Evolutionary conservation across 192 early-diverging fungal species (phyloP), one percentile per base, ranked within the genome.

Genomic region (Polychytrium aggregatum): DNA sequence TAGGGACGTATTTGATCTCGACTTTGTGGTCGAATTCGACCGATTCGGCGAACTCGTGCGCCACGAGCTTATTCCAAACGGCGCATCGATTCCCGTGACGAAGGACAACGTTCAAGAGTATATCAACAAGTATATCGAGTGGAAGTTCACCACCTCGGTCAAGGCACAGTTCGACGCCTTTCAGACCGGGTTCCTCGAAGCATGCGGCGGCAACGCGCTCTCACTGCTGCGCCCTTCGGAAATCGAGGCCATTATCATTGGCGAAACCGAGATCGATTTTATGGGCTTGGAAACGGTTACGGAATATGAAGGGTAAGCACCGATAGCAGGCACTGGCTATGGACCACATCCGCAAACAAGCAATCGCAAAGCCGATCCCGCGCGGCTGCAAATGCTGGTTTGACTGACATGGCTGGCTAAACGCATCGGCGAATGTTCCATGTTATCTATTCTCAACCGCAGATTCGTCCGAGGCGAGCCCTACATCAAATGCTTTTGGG

Each of bases 401-500:
- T 18, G 16, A 30, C 11, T 24, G 37, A 18, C 38, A 0, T 16
- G 17, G 5, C 0, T 18, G 49, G 17, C 0, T 50, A 50, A 43
- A 1, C 42, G 20, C 42, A 46, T 7, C 24, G 16, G n/a, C 16
- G 18, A 17, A 31, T 57, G 4, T 11, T n/a, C 37, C 2, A 13
- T 29, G 18, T 62, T 0, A 4, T 17, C 33, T 20, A 79, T n/a
- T n/a, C n/a, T n/a, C n/a, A n/a, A n/a, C n/a, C n/a, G n/a, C 57
- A 86, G 85, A 10, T 94, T 84, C 56, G 55, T 62, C 13, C 48
- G 67, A 0, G 66, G 59, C 3, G 85, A 94, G 44, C 62, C 58
- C 1, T 63, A 71, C 3, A 81, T 92, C 37, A 56, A 67, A 30
- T 43, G 75, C 39, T 95, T 95, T 60, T 95, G 92, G 92, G 63